Conservation (phyloP, 1,284 basidiomycete species). For the Tilletia walkeri region DNA sequence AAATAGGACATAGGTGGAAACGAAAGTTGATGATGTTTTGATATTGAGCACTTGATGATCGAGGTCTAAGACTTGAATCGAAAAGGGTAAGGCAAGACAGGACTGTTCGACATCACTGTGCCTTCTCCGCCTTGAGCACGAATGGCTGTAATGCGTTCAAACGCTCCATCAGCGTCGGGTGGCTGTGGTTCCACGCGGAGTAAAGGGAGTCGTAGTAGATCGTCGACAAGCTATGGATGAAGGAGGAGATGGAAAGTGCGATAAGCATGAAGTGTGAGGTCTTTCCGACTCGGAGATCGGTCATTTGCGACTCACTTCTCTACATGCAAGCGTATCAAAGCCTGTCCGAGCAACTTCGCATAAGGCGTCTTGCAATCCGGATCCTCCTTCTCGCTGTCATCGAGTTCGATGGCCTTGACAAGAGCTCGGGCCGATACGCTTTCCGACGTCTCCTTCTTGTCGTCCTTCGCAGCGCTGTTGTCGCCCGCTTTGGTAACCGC, state of each 20-base stretch:
- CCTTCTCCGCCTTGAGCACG: conserved; percentile 16
- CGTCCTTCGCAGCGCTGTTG: neutral
- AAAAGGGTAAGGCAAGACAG: no score
- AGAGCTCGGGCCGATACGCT: conserved; percentile 10
- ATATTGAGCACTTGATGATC: no score
- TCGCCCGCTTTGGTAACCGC: neutral
- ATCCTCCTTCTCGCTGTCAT: conserved; percentile 15
- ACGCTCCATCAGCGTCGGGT: conserved; percentile 50
- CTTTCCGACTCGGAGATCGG: neutral
- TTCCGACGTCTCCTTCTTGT: conserved; percentile 20
- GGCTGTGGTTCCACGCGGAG: conserved; percentile 51
- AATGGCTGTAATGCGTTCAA: conserved; percentile 23
- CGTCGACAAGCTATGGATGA: conserved; percentile 35
- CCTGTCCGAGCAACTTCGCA: conserved; percentile 40
- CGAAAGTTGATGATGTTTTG: no score
- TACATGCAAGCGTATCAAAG: conserved; percentile 52
- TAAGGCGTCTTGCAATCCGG: conserved; percentile 34
- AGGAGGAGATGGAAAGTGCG: neutral
- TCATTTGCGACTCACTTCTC: conserved; percentile 38
- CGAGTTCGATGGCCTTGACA: neutral
- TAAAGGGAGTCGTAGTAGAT: conserved; percentile 54
- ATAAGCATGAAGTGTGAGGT: neutral
- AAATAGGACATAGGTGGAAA: no score
- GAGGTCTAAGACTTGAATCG: no score
- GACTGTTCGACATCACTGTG: neutral